Conservation (phyloP, 176 grass and related monocot genomes). For the Juncus effusus region DNA sequence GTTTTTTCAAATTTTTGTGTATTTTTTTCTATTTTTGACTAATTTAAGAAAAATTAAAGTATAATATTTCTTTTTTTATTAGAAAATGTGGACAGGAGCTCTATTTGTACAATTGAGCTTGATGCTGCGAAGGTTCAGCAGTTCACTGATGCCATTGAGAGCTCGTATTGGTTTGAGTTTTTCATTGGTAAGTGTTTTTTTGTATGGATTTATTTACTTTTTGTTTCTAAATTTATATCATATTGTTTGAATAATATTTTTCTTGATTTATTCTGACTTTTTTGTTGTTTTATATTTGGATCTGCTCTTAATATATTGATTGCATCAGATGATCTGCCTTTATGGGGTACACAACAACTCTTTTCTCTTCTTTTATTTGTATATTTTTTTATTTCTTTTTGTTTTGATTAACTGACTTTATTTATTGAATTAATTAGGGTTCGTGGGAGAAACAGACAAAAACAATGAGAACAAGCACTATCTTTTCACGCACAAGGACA, state of each 20-base stretch:
- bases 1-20: constrained; percentile 24
- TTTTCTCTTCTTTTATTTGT: constrained; percentile 14
- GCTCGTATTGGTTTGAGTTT: constrained; percentile 97
- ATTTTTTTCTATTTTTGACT: constrained; percentile 15
- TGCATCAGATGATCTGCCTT: constrained; percentile 82
- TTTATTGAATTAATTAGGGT: constrained; percentile 47
- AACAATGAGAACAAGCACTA: constrained; percentile 94
- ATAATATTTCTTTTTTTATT: constrained; percentile 8
- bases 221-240: background rate
- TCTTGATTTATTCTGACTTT: constrained; percentile 37
- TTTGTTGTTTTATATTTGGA: background rate
- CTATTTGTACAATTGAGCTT: constrained; percentile 78
- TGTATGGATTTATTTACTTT: constrained; percentile 24
- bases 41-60: background rate
- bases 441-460: constrained; percentile 88
- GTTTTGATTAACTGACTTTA: constrained; percentile 20
- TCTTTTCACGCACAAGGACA: constrained; percentile 84
- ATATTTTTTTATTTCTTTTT: constrained; percentile 27
- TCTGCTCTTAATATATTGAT: constrained; percentile 24
- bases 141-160: constrained; percentile 89
- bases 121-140: constrained; percentile 74
- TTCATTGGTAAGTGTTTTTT: constrained; percentile 66
- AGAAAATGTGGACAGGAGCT: constrained; percentile 74
- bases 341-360: constrained; percentile 67
- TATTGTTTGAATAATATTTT: constrained; percentile 23